Evolutionary conservation across 805 yeast species (phyloP), one percentile per base, ranked within the genome.

Genomic region (Pichia thaimueangensis): DNA sequence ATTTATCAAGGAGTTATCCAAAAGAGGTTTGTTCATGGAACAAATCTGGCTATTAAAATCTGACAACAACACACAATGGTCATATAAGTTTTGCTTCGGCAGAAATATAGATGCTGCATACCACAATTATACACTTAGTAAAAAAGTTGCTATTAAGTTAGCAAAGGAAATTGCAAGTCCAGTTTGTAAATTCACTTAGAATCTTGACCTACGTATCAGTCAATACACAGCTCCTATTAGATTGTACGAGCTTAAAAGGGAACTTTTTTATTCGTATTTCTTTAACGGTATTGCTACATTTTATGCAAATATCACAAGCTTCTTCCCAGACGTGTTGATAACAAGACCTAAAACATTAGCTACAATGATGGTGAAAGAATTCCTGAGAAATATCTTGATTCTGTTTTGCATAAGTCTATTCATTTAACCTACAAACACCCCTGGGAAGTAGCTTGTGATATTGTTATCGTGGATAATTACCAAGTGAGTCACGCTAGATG

Each of bases 391-490:
- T 50, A 41, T 20, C 41, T 61, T 16, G 58, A 57, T 17, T 42
- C 28, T 13, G 37, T 47, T 4, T 39, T 54, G 11, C 39, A 58
- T 29, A 41, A 39, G 4, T 53, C 58, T 8, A 33, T 38, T 7
- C 47, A 57, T 5, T 16, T 59, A 4, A 51, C 57, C n/a, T 64
- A 56, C 31, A 37, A 42, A 8, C 66, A 63, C 39, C 20, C 43
- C 8, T 64, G 66, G 66, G 43, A 53, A 33, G 54, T 52, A 37
- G 66, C 67, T 7, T n/a, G n/a, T n/a, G 69, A 63, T 45, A 47
- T 64, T 33, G 63, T 54, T 1, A 47, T 64, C 8, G 52, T 64
- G n/a, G 63, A 64, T 45, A 64, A 64, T 42, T 57, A 59, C 40
- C 63, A 58, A 42, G 65, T 57, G 3, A 56, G 62, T 38, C 68